Evolutionary conservation across 441 rosid species (phyloP), one percentile per base, ranked within the genome.

Genomic region (Pelargonium fulgidum): DNA sequence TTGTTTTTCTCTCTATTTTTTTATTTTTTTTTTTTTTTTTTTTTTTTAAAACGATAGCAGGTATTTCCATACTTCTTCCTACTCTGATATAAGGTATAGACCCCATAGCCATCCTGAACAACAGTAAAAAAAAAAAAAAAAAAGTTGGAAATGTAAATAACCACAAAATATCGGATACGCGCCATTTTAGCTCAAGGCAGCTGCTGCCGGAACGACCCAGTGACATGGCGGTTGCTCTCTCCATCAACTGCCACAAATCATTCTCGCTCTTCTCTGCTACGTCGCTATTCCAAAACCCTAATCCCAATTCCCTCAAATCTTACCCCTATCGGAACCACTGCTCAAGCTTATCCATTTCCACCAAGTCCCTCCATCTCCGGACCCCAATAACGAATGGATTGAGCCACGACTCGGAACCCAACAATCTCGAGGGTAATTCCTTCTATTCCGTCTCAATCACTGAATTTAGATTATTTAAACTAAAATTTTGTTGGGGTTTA

Each of bases 221-320:
- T 44, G 7, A 22, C 67, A 87, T 85, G 92, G 87, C 88, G 70
- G 76, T 75, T 16, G 73, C 78, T 65, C 68, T 77, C 76, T 69
- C 77, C 39, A 67, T 73, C 52, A 66, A 78, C 26, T 65, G 70
- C 74, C 79, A 63, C 36, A 62, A 12, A 24, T 68, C 74, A 26
- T 74, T 52, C 16, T 52, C 16, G 36, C 6, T 13, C 50, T 24
- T 19, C 68, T 2, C 10, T 50, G 68, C 41, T n/a, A 4, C 41
- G 7, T 12, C 73, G 61, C 71, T 26, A 36, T 17, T 65, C 68
- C 72, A 17, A 63, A 80, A 73, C 76, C 75, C 70, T 52, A 19
- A 56, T 64, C 61, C 41, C 76, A 20, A 8, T 41, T 44, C 71
- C 22, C 0, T 65, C 62, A 61, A 44, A 10, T 71, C 41, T 22